These are phyloP conservation scores for Sporobolomyces roseus DNA, from an alignment of 768 basidiomycete genomes.

Conservation along the genomic window DNA sequence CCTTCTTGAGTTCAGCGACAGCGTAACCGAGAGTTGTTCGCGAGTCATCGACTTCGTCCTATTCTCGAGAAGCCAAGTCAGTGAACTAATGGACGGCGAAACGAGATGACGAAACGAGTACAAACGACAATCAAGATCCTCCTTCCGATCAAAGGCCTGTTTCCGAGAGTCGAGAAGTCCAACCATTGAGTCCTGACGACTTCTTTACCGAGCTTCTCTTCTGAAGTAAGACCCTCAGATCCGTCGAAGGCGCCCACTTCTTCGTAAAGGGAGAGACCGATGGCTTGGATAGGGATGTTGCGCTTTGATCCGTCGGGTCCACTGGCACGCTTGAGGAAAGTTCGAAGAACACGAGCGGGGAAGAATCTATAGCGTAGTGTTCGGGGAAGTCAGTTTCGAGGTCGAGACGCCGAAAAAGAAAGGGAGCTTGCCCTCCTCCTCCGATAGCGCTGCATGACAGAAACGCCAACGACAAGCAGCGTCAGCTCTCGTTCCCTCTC, in stretches of 20 bases:
- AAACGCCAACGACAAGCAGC: not conserved
- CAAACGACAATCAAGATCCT: slow-evolving; percentile 68
- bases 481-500: too few relatives aligned
- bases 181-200: slow-evolving; percentile 97
- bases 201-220: slow-evolving; percentile 58
- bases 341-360: slow-evolving; percentile 77
- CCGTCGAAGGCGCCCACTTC: slow-evolving; percentile 54
- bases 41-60: slow-evolving; percentile 53
- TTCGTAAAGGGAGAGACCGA: slow-evolving; percentile 93
- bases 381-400: not conserved
- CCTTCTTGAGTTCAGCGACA: slow-evolving; percentile 78
- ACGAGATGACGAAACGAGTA: not conserved
- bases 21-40: slow-evolving; percentile 65
- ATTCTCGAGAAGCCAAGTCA: not conserved
- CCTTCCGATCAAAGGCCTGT: slow-evolving; percentile 68
- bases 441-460: slow-evolving; percentile 42
- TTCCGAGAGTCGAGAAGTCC: slow-evolving; percentile 51
- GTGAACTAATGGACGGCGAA: not conserved
- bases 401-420: not conserved
- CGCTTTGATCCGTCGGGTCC: slow-evolving; percentile 61
- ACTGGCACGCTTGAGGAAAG: slow-evolving; percentile 59
- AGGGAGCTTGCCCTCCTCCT: slow-evolving; percentile 41
- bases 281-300: slow-evolving; percentile 61
- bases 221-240: slow-evolving; percentile 22
- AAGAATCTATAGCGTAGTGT: slow-evolving; percentile 64